Conservation (phyloP, 257 asterid genomes). For the Solanum paucissectum region DNA sequence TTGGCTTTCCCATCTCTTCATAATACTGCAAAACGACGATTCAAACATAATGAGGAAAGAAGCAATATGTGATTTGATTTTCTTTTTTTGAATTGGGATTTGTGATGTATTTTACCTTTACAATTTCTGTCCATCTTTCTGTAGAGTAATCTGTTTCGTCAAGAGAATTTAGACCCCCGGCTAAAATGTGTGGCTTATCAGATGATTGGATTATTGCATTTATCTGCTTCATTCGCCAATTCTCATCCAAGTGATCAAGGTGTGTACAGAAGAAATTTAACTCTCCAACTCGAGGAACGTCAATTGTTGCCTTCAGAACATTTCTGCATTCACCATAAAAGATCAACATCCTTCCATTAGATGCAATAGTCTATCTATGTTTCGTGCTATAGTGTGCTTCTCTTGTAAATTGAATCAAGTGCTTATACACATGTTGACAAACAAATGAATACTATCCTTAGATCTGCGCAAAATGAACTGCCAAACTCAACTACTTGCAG, state of each 20-base stretch:
- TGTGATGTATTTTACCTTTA: conserved; percentile 31
- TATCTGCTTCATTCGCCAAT: conserved; percentile 91
- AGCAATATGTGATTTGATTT: neutral
- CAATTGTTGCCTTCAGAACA: conserved; percentile 87
- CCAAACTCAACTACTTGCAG: neutral
- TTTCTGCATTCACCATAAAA: conserved; percentile 41
- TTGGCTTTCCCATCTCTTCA: conserved; percentile 88
- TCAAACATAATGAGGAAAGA: neutral
- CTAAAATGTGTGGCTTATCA: conserved; percentile 77
- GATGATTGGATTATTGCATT: conserved; percentile 63
- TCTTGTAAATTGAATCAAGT: neutral
- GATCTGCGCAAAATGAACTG: neutral
- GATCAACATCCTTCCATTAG: neutral
- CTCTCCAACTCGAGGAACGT: conserved; percentile 75
- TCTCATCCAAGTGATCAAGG: conserved; percentile 79
- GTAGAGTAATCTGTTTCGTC: conserved; percentile 82
- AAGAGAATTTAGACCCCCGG: conserved; percentile 83
- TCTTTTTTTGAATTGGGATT: neutral
- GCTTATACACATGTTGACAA: neutral
- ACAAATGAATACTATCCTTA: neutral
- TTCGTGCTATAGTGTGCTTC: neutral
- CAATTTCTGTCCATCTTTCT: conserved; percentile 90
- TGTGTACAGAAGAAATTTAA: conserved; percentile 70
- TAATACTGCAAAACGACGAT: conserved; percentile 42
- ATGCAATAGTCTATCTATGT: neutral